Evolutionary conservation across 2,329 filamentous ascomycete genomes (phyloP).

Genomic region (Sporothrix euskadiensis): DNA sequence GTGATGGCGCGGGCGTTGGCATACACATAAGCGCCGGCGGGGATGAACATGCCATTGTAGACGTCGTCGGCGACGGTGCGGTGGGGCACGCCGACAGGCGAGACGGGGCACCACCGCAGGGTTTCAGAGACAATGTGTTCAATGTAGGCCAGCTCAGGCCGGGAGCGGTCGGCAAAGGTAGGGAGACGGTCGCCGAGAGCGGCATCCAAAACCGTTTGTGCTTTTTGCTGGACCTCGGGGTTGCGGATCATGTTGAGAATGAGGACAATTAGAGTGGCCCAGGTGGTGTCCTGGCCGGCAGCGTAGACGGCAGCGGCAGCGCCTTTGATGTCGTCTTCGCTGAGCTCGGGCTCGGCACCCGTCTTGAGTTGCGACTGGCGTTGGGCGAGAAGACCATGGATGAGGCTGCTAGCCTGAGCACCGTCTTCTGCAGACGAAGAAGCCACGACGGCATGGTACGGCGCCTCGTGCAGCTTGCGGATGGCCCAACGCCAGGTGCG

Average conservation of each 20-base stretch:
- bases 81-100: conserved; percentile 44
- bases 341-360: conserved; percentile 34
- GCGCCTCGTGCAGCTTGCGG: conserved; percentile 36
- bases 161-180: conserved; percentile 40
- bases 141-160: conserved; percentile 46
- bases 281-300: conserved; percentile 49
- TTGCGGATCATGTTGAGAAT: conserved; percentile 51
- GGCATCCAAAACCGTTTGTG: conserved; percentile 45
- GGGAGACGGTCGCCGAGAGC: conserved; percentile 47
- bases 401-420: neutral
- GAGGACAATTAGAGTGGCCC: conserved; percentile 45
- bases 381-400: conserved; percentile 25
- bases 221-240: conserved; percentile 45
- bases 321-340: conserved; percentile 40
- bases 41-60: conserved; percentile 39
- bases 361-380: conserved; percentile 31
- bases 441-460: conserved; percentile 34
- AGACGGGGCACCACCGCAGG: conserved; percentile 48
- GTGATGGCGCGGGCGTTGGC: conserved; percentile 50
- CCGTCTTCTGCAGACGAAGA: neutral
- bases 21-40: conserved; percentile 44
- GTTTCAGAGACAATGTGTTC: conserved; percentile 48
- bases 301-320: conserved; percentile 43
- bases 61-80: conserved; percentile 45
- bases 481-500: conserved; percentile 28